Evolutionary conservation across 768 basidiomycete genomes (phyloP).

Genomic region (Terana coerulea): DNA sequence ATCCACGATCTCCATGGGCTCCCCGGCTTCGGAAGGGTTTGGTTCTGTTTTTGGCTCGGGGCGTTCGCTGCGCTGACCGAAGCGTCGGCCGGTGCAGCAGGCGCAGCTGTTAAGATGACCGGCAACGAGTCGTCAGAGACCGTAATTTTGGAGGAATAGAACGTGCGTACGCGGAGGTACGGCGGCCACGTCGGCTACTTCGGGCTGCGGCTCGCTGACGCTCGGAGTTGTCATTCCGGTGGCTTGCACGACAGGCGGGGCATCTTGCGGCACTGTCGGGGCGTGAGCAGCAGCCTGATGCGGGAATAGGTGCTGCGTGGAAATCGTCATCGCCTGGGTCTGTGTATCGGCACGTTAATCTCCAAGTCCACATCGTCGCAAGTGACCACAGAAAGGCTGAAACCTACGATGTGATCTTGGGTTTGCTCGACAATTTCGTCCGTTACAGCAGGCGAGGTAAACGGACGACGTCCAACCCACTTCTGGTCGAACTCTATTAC

Average conservation of each 20-base stretch:
- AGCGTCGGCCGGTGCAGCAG: neutral
- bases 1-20: constrained; percentile 45
- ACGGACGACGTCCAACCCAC: constrained; percentile 43
- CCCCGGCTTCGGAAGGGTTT: constrained; percentile 20
- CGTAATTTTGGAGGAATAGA: no score
- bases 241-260: neutral
- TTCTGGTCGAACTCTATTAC: constrained; percentile 88
- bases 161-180: no score
- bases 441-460: constrained; percentile 58
- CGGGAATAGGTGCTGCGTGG: constrained; percentile 74
- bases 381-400: constrained; percentile 11
- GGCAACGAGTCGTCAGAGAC: constrained; percentile 2
- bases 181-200: neutral
- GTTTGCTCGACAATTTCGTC: constrained; percentile 62
- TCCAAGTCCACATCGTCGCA: no score
- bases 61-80: constrained; percentile 2
- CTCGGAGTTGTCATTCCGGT: neutral
- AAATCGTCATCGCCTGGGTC: constrained; percentile 91
- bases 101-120: neutral
- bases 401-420: constrained; percentile 40
- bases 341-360: constrained; percentile 25
- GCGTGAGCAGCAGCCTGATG: constrained; percentile 32
- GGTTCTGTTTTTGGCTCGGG: constrained; percentile 7
- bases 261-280: constrained; percentile 16
- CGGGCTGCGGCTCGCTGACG: neutral